These are phyloP conservation scores for Cladophialophora bantiana DNA, from an alignment of 2,329 filamentous ascomycete genomes.

Conservation along the genomic window DNA sequence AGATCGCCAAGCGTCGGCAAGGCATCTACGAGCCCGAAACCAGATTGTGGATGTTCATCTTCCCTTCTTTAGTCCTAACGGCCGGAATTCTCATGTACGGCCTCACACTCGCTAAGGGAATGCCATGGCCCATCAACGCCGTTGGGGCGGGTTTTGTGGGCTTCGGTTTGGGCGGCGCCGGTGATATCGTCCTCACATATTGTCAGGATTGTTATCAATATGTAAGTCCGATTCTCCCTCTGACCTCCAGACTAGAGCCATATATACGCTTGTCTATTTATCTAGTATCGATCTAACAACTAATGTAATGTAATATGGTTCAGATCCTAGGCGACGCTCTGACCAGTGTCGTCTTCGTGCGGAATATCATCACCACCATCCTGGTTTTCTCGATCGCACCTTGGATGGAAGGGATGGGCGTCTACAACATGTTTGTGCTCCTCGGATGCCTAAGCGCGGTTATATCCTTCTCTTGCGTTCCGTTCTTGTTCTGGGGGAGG, in stretches of 20 bases:
- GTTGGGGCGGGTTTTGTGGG: slow-evolving; percentile 46
- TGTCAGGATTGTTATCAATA: slow-evolving; percentile 44
- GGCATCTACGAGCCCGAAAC: slow-evolving; percentile 59
- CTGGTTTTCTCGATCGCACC: slow-evolving; percentile 56
- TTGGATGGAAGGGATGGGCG: slow-evolving; percentile 49
- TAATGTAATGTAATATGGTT: not conserved
- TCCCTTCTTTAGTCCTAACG: slow-evolving; percentile 44
- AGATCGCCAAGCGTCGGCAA: slow-evolving; percentile 52
- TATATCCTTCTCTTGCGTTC: too few species aligned
- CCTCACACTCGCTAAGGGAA: slow-evolving; percentile 43
- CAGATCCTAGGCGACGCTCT: slow-evolving; percentile 49
- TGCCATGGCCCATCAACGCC: slow-evolving; percentile 41
- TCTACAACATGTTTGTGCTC: slow-evolving; percentile 50
- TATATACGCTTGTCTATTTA: not conserved
- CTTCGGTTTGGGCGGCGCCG: slow-evolving; percentile 43
- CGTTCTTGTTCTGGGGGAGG: too few species aligned
- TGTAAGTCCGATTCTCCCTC: slow-evolving; percentile 34
- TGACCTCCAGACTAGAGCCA: not conserved
- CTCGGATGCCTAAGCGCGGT: slow-evolving; percentile 32
- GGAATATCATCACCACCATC: slow-evolving; percentile 52
- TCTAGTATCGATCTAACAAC: not conserved
- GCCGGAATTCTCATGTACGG: slow-evolving; percentile 50
- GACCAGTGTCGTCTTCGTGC: slow-evolving; percentile 53
- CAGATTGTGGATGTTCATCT: slow-evolving; percentile 49
- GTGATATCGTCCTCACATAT: slow-evolving; percentile 43